Percentiles rank a stretch among this genome's conserved stretches.
Conservation (phyloP, 1,284 basidiomycete genomes). For the Ganoderma resinaceum region DNA sequence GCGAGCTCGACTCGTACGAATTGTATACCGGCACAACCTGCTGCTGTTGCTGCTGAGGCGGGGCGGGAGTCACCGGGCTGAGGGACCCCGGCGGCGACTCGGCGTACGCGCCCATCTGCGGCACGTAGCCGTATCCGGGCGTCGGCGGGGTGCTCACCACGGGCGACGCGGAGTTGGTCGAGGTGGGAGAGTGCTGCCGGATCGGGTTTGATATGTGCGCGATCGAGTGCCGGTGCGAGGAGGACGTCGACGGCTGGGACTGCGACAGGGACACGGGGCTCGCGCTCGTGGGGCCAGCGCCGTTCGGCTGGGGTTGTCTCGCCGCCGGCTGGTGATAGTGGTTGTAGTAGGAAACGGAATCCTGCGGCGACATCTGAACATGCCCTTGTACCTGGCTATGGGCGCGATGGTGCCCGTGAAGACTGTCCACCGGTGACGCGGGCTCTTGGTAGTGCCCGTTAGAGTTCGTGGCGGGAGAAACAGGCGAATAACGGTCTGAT, state of each 20-base stretch:
- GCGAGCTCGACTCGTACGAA: slow-evolving; percentile 30
- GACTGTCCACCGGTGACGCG: slow-evolving; percentile 25
- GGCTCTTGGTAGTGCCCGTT: slow-evolving; percentile 23
- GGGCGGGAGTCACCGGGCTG: slow-evolving; percentile 19
- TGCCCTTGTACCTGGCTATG: slow-evolving; percentile 11
- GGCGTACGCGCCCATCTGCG: slow-evolving; percentile 19
- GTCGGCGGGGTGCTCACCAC: slow-evolving; percentile 28
- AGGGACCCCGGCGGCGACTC: slow-evolving; percentile 24
- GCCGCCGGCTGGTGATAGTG: slow-evolving; percentile 14
- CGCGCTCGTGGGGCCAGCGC: slow-evolving; percentile 16
- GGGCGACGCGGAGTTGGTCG: slow-evolving; percentile 23
- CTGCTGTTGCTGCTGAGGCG: slow-evolving; percentile 14
- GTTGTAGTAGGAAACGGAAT: slow-evolving; percentile 16
- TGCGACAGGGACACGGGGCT: slow-evolving; percentile 14
- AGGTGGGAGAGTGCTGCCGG: slow-evolving; percentile 26
- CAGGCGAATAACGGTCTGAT: slow-evolving; percentile 28
- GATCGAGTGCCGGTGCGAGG: slow-evolving; percentile 31
- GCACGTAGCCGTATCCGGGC: slow-evolving; percentile 22
- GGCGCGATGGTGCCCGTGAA: slow-evolving; percentile 5
- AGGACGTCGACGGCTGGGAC: slow-evolving; percentile 7
- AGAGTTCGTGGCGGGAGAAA: slow-evolving; percentile 17
- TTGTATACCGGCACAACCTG: slow-evolving; percentile 18
- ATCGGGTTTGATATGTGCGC: slow-evolving; percentile 34
- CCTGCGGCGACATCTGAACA: slow-evolving; percentile 12
- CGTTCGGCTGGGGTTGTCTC: slow-evolving; percentile 13